phyloP scores from a whole-genome alignment of 2,329 filamentous ascomycete genomes.

The Neonectria punicea region DNA sequence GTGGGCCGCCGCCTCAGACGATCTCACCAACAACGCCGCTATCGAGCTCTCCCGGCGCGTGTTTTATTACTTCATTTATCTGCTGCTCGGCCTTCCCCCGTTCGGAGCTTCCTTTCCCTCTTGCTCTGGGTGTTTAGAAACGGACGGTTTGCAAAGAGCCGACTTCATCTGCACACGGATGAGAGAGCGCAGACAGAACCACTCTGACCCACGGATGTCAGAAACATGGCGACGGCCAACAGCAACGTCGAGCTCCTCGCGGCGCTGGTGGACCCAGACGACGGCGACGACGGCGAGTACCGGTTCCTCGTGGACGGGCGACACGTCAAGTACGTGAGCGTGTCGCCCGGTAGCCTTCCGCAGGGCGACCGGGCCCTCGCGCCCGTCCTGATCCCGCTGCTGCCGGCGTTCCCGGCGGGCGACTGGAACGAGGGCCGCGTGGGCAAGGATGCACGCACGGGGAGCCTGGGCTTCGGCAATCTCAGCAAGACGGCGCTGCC shows the following conservation, averaged over 20 bases:
- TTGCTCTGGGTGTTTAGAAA: not conserved
- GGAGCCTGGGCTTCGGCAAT: conserved; percentile 42
- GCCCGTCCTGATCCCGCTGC: conserved; percentile 44
- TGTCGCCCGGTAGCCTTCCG: conserved; percentile 48
- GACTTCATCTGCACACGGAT: not conserved
- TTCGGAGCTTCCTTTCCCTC: not conserved
- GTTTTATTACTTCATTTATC: not conserved
- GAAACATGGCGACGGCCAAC: conserved; percentile 9
- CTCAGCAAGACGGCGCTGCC: conserved; percentile 42
- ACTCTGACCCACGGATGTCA: not conserved
- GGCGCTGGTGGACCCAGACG: conserved; percentile 38
- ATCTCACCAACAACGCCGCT: conserved; percentile 9
- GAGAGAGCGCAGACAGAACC: conserved; percentile 6
- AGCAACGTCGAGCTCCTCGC: conserved; percentile 41
- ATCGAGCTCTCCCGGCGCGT: not conserved
- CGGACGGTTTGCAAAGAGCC: not conserved
- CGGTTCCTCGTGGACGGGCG: conserved; percentile 50
- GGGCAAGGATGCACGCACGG: conserved; percentile 37
- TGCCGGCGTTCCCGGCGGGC: conserved; percentile 51
- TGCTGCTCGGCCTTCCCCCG: not conserved
- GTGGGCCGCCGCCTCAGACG: conserved; percentile 20
- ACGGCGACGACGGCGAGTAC: conserved; percentile 48
- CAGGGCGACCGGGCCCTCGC: conserved; percentile 47
- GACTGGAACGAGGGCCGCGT: conserved; percentile 55
- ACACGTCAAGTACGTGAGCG: conserved; percentile 54